phyloP scores from a whole-genome alignment of 352 stramenopile species.

The Phytophthora sojae region DNA sequence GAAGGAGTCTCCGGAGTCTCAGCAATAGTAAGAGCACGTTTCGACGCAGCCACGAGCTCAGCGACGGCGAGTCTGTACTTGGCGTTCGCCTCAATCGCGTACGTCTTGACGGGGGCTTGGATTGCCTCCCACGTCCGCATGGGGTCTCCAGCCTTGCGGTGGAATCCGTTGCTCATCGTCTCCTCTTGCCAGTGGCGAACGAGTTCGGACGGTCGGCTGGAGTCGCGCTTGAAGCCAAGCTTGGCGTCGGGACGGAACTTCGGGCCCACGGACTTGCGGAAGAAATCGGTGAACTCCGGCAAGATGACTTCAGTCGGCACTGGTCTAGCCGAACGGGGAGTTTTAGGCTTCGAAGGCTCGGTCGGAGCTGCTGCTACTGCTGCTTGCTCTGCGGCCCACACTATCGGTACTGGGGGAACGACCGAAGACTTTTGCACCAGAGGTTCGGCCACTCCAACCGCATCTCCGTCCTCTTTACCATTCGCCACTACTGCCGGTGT shows the following conservation, averaged over 20 bases:
- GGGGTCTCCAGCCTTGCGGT: slow-evolving; percentile 42
- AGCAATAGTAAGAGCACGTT: slow-evolving; percentile 29
- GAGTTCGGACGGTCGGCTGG: slow-evolving; percentile 47
- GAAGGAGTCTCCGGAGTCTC: slow-evolving; percentile 16
- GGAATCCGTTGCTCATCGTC: slow-evolving; percentile 52
- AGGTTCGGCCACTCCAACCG: slow-evolving; percentile 11
- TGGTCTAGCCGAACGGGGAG: slow-evolving; percentile 14
- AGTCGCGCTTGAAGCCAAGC: slow-evolving; percentile 69
- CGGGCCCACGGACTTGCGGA: slow-evolving; percentile 60
- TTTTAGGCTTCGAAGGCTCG: slow-evolving; percentile 6
- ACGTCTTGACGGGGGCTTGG: slow-evolving; percentile 73
- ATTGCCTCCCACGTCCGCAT: slow-evolving; percentile 84
- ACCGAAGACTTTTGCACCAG: slow-evolving; percentile 26
- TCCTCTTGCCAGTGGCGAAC: slow-evolving; percentile 74
- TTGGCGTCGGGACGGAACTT: slow-evolving; percentile 56
- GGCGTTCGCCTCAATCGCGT: slow-evolving; percentile 72
- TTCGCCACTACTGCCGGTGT: neutral
- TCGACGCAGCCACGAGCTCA: slow-evolving; percentile 54
- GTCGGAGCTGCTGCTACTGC: neutral
- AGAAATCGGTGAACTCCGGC: slow-evolving; percentile 77
- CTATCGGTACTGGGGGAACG: slow-evolving; percentile 11
- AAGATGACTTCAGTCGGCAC: slow-evolving; percentile 43
- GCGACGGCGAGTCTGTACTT: slow-evolving; percentile 67
- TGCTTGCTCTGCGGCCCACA: slow-evolving; percentile 10
- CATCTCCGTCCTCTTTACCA: slow-evolving; percentile 29